Base-by-base conservation (phyloP, 306 rosid species). In the Medicago arabica region DNA sequence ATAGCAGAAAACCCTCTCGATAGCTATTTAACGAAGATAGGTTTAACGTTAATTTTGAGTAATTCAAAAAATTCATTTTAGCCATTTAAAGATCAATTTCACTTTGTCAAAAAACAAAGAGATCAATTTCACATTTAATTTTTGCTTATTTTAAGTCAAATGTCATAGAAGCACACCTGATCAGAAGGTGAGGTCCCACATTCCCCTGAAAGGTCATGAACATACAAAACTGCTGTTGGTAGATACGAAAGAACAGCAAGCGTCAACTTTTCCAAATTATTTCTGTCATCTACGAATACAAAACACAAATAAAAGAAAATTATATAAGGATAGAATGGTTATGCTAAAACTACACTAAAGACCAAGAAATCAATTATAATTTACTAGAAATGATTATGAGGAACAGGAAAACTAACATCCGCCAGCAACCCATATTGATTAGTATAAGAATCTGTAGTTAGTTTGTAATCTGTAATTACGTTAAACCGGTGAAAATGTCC, bases 101-200 rank as follows among this genome's bases (percentile, higher is more conserved):
- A 34, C 38, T 2, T 34, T 34, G 7, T 34, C 38, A 34, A 34
- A 55, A 40, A 7, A 18, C 71, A 46, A 46, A 50, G 7, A 62
- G 38, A 57, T 15, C 23, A 44, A 39, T 67, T 63, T 66, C 58
- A 51, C 8, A 38, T 36, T 53, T 23, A 31, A 16, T 47, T 63
- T 62, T 38, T 31, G 66, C 44, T 63, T 77, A 72, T 58, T 81
- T 44, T 64, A 81, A 76, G 46, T 31, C 46, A 77, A 55, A 44
- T 81, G 67, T 57, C 51, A 66, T 38, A 66, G 61, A 75, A 78
- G 76, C 82, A 82, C 82, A 95, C 98, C 97, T 95, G 99, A 84
- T 89, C 99, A 25, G 93, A 85, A 74, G 99, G 92, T 62, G 99
- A 92, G 76, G 87, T 95, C 47, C 99, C 97, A 83, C 99, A 92